Conservation (phyloP, 305 asterid genomes). For the Fraxinus sp. region DNA sequence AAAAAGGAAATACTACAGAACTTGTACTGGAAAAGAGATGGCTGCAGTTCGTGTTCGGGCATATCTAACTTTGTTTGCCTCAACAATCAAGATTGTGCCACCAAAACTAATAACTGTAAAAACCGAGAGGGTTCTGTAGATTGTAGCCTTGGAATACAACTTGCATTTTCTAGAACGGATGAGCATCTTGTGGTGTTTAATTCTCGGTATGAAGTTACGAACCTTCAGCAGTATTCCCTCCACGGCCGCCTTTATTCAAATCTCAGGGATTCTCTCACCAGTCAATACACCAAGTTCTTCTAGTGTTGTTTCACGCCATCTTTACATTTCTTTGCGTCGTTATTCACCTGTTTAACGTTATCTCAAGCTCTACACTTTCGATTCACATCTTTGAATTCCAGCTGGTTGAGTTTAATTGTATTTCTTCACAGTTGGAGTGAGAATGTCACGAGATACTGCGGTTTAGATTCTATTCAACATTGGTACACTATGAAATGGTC, state of each 20-base stretch:
- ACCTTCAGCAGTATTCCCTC: slow-evolving; percentile 85
- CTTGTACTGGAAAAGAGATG: slow-evolving; percentile 89
- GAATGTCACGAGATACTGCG: not conserved
- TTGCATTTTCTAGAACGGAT: slow-evolving; percentile 87
- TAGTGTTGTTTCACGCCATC: slow-evolving; percentile 21
- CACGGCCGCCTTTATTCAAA: slow-evolving; percentile 55
- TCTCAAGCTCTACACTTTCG: not conserved
- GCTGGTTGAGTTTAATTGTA: slow-evolving; percentile 22
- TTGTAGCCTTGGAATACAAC: slow-evolving; percentile 92
- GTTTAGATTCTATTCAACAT: not conserved
- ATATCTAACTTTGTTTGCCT: slow-evolving; percentile 71
- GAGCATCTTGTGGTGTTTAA: slow-evolving; percentile 75
- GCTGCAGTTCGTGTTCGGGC: slow-evolving; percentile 72
- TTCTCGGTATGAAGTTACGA: slow-evolving; percentile 88
- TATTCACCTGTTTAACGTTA: slow-evolving; percentile 14
- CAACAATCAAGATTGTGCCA: slow-evolving; percentile 86
- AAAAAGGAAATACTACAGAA: slow-evolving; percentile 87
- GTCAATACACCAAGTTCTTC: slow-evolving; percentile 66
- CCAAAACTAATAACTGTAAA: slow-evolving; percentile 60
- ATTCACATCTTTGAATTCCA: not conserved
- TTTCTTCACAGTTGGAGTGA: not conserved
- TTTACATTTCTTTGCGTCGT: slow-evolving; percentile 22
- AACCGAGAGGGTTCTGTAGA: slow-evolving; percentile 74
- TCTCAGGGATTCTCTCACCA: slow-evolving; percentile 67
- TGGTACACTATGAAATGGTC: not conserved